Conservation (phyloP, 306 rosid species). For the Ochetophila trinervis region DNA sequence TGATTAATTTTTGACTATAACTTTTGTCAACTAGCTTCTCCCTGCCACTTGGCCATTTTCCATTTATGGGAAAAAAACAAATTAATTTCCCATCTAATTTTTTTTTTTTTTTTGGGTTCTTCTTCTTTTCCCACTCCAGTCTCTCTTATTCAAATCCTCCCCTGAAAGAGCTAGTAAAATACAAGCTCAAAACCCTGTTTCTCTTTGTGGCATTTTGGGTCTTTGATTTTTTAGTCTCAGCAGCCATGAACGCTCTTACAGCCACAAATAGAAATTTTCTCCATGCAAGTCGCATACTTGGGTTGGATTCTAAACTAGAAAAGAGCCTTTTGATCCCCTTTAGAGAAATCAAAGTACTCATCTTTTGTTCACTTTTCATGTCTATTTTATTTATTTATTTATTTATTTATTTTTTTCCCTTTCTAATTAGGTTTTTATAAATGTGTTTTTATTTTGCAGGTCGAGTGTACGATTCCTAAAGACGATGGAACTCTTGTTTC, state of each 20-base stretch:
- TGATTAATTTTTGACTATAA: no score
- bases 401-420: background rate
- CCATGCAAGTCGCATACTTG: conserved; percentile 64
- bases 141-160: no score
- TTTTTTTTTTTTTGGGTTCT: background rate
- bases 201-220: background rate
- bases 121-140: no score
- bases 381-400: background rate
- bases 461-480: conserved; percentile 73
- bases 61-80: background rate
- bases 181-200: no score
- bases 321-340: conserved; percentile 69
- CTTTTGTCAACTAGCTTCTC: background rate
- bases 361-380: background rate
- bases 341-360: conserved; percentile 57
- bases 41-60: background rate
- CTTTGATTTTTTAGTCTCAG: conserved; percentile 2
- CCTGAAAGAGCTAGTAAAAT: no score
- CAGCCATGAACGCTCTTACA: conserved; percentile 62
- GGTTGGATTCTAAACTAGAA: conserved; percentile 71
- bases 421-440: background rate
- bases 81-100: background rate
- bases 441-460: conserved; percentile 29
- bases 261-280: conserved; percentile 71
- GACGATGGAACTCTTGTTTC: conserved; percentile 70